Conservation (phyloP, 768 basidiomycete species). For the Xanthoconium purpureum region DNA sequence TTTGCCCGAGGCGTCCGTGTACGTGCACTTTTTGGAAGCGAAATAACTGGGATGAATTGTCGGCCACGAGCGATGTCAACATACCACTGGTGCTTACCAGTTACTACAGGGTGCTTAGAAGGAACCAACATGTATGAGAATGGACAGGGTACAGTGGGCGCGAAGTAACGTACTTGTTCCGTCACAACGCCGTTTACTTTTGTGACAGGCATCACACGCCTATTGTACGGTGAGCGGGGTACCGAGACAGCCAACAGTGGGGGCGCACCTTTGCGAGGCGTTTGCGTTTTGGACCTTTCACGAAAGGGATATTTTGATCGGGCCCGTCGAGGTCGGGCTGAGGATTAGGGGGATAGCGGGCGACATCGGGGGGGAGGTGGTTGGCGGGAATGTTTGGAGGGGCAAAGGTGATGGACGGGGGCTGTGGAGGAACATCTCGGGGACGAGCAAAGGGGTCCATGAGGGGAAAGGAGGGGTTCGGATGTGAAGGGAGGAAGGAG, state of each 20-base stretch:
- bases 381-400: constrained; percentile 18
- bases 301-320: constrained; percentile 39
- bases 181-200: constrained; percentile 81
- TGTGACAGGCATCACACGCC: constrained; percentile 83
- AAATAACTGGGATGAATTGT: constrained; percentile 53
- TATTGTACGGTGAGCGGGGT: constrained; percentile 20
- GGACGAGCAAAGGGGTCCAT: constrained; percentile 39
- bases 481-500: constrained; percentile 2
- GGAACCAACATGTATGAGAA: constrained; percentile 5
- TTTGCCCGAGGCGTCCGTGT: constrained; percentile 76
- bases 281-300: constrained; percentile 53
- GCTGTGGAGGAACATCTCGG: constrained; percentile 14
- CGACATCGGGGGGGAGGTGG: constrained; percentile 19
- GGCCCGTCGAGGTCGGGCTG: constrained; percentile 27
- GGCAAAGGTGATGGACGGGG: constrained; percentile 23
- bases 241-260: background rate
- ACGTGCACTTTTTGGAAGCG: constrained; percentile 77
- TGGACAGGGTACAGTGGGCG: constrained; percentile 1
- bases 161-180: constrained; percentile 57
- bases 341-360: constrained; percentile 21
- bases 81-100: constrained; percentile 46
- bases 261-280: constrained; percentile 47
- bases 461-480: background rate
- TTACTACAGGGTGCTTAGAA: constrained; percentile 73
- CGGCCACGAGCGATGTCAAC: background rate